Conservation (phyloP, 2,329 filamentous ascomycete species). For the Aschersonia sp. region DNA sequence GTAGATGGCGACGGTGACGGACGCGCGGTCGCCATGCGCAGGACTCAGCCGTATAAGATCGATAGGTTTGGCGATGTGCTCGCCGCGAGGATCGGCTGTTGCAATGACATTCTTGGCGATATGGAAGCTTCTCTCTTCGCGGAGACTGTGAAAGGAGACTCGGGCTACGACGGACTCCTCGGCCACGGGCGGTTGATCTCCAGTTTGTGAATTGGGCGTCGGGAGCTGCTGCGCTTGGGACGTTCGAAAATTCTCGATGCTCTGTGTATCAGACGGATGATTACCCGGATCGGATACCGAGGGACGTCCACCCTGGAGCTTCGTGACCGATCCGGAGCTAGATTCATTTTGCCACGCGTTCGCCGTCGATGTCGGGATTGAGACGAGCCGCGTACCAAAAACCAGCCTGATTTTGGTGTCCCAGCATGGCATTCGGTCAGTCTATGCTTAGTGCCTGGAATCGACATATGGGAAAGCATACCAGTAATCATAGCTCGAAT, state of each 20-base stretch:
- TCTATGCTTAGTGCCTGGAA: too few species aligned
- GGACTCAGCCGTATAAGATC: constrained; percentile 61
- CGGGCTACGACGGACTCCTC: constrained; percentile 64
- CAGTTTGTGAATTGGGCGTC: constrained; percentile 14
- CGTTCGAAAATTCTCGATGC: constrained; percentile 18
- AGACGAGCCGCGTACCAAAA: constrained; percentile 46
- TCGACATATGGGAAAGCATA: constrained; percentile 17
- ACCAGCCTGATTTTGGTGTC: constrained; percentile 37
- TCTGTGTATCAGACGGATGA: constrained; percentile 13
- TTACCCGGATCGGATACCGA: constrained; percentile 23
- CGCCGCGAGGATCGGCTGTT: constrained; percentile 55
- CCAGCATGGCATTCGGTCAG: too few species aligned
- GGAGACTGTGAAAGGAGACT: constrained; percentile 66
- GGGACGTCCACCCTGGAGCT: constrained; percentile 26
- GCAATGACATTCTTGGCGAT: constrained; percentile 60
- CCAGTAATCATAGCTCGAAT: constrained; percentile 82
- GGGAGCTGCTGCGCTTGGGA: constrained; percentile 12
- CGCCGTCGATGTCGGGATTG: constrained; percentile 31
- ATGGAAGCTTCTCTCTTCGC: constrained; percentile 78
- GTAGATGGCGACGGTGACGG: constrained; percentile 70
- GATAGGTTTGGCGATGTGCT: constrained; percentile 67
- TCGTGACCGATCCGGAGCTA: constrained; percentile 27
- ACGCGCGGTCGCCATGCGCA: constrained; percentile 51
- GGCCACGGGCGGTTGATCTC: constrained; percentile 33
- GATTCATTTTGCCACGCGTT: constrained; percentile 28